phyloP scores from a whole-genome alignment of 306 rosid species.

The Begonia loranthoides region DNA sequence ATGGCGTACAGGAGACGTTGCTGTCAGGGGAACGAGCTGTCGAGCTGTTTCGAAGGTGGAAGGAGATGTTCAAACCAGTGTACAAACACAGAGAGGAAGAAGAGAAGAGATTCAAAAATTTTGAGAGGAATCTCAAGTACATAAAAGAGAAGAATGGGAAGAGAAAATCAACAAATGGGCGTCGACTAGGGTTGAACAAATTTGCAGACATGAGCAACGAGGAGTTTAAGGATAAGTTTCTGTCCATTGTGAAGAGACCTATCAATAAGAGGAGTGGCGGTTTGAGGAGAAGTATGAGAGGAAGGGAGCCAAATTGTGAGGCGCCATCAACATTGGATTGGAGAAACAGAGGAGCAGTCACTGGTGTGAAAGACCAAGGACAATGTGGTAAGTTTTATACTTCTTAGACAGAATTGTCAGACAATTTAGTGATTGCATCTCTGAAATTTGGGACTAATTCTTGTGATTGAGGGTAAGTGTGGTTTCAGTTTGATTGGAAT shows the following conservation, averaged over 20 bases:
- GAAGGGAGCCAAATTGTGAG: conserved; percentile 22
- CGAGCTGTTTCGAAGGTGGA: conserved; percentile 55
- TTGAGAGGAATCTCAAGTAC: conserved; percentile 50
- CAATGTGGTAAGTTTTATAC: conserved; percentile 35
- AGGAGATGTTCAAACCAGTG: conserved; percentile 24
- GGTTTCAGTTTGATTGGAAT: too few relatives aligned
- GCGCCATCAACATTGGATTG: conserved; percentile 58
- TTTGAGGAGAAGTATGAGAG: conserved; percentile 11
- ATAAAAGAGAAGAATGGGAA: conserved; percentile 34
- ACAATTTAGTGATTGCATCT: too few relatives aligned
- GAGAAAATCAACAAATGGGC: conserved; percentile 14
- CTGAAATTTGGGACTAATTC: too few relatives aligned
- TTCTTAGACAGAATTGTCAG: too few relatives aligned
- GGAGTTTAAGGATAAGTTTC: conserved; percentile 34
- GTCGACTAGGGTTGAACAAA: conserved; percentile 45
- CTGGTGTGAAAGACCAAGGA: conserved; percentile 54
- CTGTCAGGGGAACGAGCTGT: conserved; percentile 43
- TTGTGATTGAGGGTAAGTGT: too few relatives aligned
- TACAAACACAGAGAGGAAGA: conserved; percentile 40
- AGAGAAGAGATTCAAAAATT: conserved; percentile 40
- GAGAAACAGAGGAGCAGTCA: conserved; percentile 60
- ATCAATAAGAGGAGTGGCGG: conserved; percentile 9
- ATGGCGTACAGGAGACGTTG: conserved; percentile 10
- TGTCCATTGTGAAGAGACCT: conserved; percentile 46
- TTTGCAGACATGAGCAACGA: conserved; percentile 76